Percentiles rank a stretch among this genome's conserved stretches.
These are phyloP conservation scores for Gymnopus androsaceus DNA, from an alignment of 1,284 basidiomycete genomes.

Conservation along the genomic window DNA sequence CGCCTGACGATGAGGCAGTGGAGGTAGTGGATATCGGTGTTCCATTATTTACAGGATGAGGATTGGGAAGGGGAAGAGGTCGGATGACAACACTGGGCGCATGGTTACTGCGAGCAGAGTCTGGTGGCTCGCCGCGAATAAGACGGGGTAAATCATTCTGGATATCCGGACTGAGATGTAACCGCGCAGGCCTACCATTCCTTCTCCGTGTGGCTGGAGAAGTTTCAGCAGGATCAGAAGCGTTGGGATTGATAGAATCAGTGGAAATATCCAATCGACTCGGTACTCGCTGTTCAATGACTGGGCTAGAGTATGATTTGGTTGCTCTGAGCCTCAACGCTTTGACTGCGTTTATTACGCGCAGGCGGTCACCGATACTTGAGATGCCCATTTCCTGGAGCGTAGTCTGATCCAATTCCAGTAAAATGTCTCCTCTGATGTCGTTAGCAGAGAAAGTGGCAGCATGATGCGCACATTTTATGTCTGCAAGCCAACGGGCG, in stretches of 20 bases:
- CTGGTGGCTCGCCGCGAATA: conserved; percentile 61
- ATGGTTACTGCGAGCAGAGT: conserved; percentile 44
- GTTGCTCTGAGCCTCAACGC: conserved; percentile 62
- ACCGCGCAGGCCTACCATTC: conserved; percentile 63
- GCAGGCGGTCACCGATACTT: conserved; percentile 87
- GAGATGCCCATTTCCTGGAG: conserved; percentile 87
- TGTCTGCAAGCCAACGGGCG: conserved; percentile 69
- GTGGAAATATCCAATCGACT: conserved; percentile 23
- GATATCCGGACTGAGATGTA: conserved; percentile 55
- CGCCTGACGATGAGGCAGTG: conserved; percentile 13
- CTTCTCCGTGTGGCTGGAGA: conserved; percentile 38
- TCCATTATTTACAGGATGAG: conserved; percentile 20
- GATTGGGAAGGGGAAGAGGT: conserved; percentile 41
- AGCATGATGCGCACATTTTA: conserved; percentile 73
- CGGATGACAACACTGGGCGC: conserved; percentile 32
- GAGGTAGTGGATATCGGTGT: conserved; percentile 12
- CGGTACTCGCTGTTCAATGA: conserved; percentile 26
- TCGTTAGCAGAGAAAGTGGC: conserved; percentile 79
- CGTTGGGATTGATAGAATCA: conserved; percentile 21
- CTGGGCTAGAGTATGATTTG: conserved; percentile 24
- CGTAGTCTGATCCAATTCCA: conserved; percentile 85
- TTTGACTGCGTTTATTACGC: conserved; percentile 85
- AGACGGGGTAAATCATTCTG: conserved; percentile 62
- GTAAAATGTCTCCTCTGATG: conserved; percentile 84
- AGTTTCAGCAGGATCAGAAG: conserved; percentile 28